These are phyloP conservation scores for Neurospora discreta DNA, from an alignment of 495 filamentous ascomycete genomes.

Conservation along the genomic window DNA sequence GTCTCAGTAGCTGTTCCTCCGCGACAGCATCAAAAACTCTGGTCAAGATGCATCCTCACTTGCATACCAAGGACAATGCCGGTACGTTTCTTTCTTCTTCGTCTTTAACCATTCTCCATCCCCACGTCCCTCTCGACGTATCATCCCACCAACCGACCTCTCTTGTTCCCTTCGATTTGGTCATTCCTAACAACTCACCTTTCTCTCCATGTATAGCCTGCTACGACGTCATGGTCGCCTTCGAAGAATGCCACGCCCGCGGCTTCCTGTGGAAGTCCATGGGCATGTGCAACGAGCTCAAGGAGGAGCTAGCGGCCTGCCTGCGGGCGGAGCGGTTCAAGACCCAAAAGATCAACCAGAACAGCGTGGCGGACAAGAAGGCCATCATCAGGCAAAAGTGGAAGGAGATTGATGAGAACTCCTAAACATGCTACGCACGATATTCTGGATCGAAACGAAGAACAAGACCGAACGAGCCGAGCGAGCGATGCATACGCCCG, in stretches of 20 bases:
- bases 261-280: slow-evolving; percentile 83
- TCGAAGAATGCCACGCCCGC: slow-evolving; percentile 89
- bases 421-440: too few species aligned
- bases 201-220: slow-evolving; percentile 42
- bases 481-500: too few species aligned
- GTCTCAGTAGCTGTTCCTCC: background rate
- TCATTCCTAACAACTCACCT: background rate
- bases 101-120: background rate
- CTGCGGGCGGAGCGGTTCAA: slow-evolving; percentile 67
- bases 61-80: slow-evolving; percentile 81
- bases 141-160: background rate
- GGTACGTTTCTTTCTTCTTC: slow-evolving; percentile 39
- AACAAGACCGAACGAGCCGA: too few species aligned
- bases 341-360: slow-evolving; percentile 65
- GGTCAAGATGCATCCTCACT: slow-evolving; percentile 82
- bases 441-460: too few species aligned
- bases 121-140: background rate
- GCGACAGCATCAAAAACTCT: background rate
- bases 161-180: background rate
- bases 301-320: slow-evolving; percentile 70
- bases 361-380: slow-evolving; percentile 55
- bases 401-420: slow-evolving; percentile 72
- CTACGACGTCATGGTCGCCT: slow-evolving; percentile 80
- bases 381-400: slow-evolving; percentile 59
- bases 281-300: slow-evolving; percentile 83